Percentiles rank a stretch among this genome's conserved stretches.
Evolutionary conservation across 1,284 basidiomycete species (phyloP).

Genomic region (Peniophora sp.): DNA sequence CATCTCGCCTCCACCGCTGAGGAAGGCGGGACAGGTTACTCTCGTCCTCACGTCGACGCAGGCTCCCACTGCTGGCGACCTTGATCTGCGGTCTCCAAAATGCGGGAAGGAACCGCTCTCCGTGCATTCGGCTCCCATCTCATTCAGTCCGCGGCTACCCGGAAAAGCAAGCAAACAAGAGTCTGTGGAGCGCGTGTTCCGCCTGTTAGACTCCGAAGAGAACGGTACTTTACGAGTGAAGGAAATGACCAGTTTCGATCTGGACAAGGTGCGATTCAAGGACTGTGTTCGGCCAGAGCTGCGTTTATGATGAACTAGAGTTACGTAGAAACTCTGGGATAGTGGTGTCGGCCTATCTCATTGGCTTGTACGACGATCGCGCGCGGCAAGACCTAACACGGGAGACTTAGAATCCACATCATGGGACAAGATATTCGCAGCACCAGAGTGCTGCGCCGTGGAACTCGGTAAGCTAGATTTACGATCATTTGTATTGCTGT

Average conservation of each 20-base stretch:
- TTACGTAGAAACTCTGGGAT: conserved; percentile 85
- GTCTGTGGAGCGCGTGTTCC: conserved; percentile 56
- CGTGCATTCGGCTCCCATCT: conserved; percentile 62
- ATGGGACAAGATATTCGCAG: conserved; percentile 30
- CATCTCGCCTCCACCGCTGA: conserved; percentile 50
- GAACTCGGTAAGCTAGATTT: conserved; percentile 54
- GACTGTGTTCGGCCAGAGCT: neutral
- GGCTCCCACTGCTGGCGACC: conserved; percentile 11
- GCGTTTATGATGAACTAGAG: conserved; percentile 13
- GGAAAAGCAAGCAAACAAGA: conserved; percentile 52
- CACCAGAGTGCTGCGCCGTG: conserved; percentile 33
- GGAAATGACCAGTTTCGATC: conserved; percentile 81
- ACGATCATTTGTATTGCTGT: neutral
- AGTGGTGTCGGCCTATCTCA: conserved; percentile 77
- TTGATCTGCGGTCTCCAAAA: conserved; percentile 26
- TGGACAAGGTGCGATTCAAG: conserved; percentile 67
- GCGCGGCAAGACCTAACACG: neutral
- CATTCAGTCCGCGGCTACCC: conserved; percentile 25
- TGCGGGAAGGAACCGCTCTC: conserved; percentile 40
- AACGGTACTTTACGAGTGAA: conserved; percentile 38
- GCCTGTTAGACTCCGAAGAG: conserved; percentile 14
- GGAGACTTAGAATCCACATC: conserved; percentile 15
- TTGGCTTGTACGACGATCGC: conserved; percentile 48
- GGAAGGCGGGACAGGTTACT: conserved; percentile 52
- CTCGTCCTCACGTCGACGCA: conserved; percentile 44